Evolutionary conservation across 306 rosid species (phyloP).

Genomic region (Herpetospermum pedunculosum): DNA sequence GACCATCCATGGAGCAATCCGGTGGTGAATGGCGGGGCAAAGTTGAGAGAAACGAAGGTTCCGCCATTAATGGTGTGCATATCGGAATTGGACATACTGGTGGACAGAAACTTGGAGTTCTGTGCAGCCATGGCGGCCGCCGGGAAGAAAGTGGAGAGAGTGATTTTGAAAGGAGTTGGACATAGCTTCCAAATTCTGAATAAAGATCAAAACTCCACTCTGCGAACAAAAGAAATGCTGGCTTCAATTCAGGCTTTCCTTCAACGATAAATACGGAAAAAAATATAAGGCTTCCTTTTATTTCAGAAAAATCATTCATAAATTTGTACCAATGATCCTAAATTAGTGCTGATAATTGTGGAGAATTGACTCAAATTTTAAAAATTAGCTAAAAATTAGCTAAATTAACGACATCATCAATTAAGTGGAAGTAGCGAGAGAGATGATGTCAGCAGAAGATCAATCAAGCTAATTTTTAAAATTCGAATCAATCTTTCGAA

Average conservation of each 20-base stretch:
- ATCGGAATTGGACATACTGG: conserved; percentile 65
- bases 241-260: conserved; percentile 38
- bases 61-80: conserved; percentile 48
- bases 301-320: no score
- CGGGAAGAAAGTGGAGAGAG: conserved; percentile 52
- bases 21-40: conserved; percentile 23
- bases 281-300: background rate
- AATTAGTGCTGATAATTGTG: no score
- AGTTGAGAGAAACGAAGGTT: conserved; percentile 30
- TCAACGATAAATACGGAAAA: conserved; percentile 12
- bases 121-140: conserved; percentile 35
- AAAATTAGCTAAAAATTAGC: no score
- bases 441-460: no score
- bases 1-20: conserved; percentile 83
- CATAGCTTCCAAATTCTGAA: conserved; percentile 74
- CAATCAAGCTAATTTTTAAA: no score
- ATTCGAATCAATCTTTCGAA: no score
- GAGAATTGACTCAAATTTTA: no score
- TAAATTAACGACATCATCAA: no score
- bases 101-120: conserved; percentile 57
- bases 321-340: no score
- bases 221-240: conserved; percentile 48
- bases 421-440: no score
- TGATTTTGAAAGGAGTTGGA: conserved; percentile 54
- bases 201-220: conserved; percentile 43